Conservation (phyloP, 1,284 basidiomycete species). For the Acaromyces ingoldii region DNA sequence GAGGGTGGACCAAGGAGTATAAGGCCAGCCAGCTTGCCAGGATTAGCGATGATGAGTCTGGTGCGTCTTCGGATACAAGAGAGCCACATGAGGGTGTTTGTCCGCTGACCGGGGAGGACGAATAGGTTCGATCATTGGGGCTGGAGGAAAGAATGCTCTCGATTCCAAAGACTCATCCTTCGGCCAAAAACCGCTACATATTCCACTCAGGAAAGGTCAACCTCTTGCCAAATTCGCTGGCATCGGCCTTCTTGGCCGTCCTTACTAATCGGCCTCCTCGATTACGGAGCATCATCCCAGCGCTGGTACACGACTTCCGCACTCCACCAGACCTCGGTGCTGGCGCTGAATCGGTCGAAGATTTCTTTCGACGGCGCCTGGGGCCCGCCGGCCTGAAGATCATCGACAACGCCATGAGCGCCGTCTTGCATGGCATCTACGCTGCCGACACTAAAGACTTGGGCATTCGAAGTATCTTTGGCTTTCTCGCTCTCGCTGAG, state of each 20-base stretch:
- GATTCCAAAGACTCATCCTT: slow-evolving; percentile 63
- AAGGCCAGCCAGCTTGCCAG: slow-evolving; percentile 36
- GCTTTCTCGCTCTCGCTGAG: too few relatives aligned
- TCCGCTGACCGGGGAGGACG: slow-evolving; percentile 5
- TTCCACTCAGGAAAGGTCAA: slow-evolving; percentile 60
- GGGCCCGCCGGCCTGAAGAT: slow-evolving; percentile 67
- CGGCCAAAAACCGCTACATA: slow-evolving; percentile 70
- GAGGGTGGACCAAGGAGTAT: slow-evolving; percentile 45
- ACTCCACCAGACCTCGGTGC: slow-evolving; percentile 19
- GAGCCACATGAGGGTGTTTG: not conserved
- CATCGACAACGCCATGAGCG: slow-evolving; percentile 58
- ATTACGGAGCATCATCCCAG: slow-evolving; percentile 52
- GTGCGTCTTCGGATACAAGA: slow-evolving; percentile 58
- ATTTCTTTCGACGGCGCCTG: slow-evolving; percentile 72
- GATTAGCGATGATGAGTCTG: slow-evolving; percentile 63
- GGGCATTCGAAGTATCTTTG: slow-evolving; percentile 73
- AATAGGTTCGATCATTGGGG: slow-evolving; percentile 69
- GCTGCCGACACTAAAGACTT: slow-evolving; percentile 73
- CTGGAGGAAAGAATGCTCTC: slow-evolving; percentile 62
- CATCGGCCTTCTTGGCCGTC: slow-evolving; percentile 47
- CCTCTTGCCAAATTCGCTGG: slow-evolving; percentile 56
- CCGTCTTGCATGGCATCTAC: slow-evolving; percentile 88
- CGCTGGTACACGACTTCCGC: slow-evolving; percentile 41
- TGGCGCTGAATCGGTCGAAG: slow-evolving; percentile 74
- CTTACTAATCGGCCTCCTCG: slow-evolving; percentile 35